Evolutionary conservation across 345 rosid genomes (phyloP), one percentile per base, ranked within the genome.

Genomic region (Citrus inodora): DNA sequence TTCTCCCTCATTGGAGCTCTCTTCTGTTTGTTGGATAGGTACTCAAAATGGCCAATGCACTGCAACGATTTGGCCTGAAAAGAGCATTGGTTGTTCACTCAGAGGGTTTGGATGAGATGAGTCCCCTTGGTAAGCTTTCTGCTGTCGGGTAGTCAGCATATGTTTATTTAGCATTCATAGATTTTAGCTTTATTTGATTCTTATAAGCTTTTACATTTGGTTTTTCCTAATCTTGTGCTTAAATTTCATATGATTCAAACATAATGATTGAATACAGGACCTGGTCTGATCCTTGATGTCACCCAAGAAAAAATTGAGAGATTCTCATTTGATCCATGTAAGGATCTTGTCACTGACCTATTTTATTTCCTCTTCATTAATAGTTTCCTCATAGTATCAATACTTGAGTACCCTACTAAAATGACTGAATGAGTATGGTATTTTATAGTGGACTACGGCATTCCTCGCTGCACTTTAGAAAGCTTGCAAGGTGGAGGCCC

Each of bases 81-180:
- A 88, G 98, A 90, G 96, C 98, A 7, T 82, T 97, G 40, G 98
- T 97, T 79, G 98, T 93, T 76, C 99, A 94, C 84, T 97, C 98
- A 21, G 93, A 87, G 81, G 99, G 99, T 74, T 83, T 97, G 69
- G 99, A 94, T 79, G 99, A 97, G 87, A 97, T 97, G 84, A 97
- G 98, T 83, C 97, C 99, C 33, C 89, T 93, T 0, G 97, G 99
- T 92, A 84, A 80, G 86, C 70, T 77, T 69, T 27, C 42, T 79
- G 42, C 35, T n/a, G 22, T 72, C 68, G 9, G 62, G 40, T 76
- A 14, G 51, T 53, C 60, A 62, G 33, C 35, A n/a, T 17, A 8
- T 28, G 24, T 17, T 32, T 38, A 58, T n/a, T 60, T 14, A 6
- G 10, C 10, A 66, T 3, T 24, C n/a, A 53, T 51, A 19, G 17